Conservation (phyloP, 2,329 filamentous ascomycete genomes). For the Trichoderma cornu-damae region DNA sequence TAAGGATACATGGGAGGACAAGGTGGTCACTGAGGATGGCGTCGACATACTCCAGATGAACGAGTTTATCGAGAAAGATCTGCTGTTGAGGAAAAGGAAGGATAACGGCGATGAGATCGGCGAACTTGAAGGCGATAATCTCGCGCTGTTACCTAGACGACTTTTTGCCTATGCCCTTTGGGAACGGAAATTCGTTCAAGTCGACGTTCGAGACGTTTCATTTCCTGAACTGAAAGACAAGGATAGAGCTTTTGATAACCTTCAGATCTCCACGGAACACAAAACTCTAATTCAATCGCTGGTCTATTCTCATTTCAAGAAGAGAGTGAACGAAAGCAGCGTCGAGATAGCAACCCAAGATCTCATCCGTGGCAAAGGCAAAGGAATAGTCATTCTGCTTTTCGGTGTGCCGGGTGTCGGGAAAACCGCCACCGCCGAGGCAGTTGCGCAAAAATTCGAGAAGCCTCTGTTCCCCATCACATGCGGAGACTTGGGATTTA, state of each 20-base stretch:
- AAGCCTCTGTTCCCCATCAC: conserved; percentile 29
- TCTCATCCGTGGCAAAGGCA: conserved; percentile 38
- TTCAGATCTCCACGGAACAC: conserved; percentile 6
- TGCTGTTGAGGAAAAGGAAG: not conserved
- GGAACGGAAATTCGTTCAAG: conserved; percentile 36
- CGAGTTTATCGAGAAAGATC: not conserved
- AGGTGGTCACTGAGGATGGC: not conserved
- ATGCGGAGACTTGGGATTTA: conserved; percentile 26
- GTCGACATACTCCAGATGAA: conserved; percentile 12
- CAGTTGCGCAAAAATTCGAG: conserved; percentile 23
- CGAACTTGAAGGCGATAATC: conserved; percentile 27
- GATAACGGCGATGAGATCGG: conserved; percentile 8
- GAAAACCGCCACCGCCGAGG: conserved; percentile 30
- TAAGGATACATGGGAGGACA: conserved; percentile 12
- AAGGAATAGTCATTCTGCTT: conserved; percentile 30
- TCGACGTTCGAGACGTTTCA: conserved; percentile 36
- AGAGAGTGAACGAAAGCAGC: conserved; percentile 6
- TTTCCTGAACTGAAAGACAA: conserved; percentile 36
- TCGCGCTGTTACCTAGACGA: conserved; percentile 37
- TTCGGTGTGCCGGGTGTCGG: conserved; percentile 33
- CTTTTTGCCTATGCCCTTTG: conserved; percentile 40
- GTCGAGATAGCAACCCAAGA: conserved; percentile 29
- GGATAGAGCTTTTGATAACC: conserved; percentile 23
- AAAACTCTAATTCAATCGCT: conserved; percentile 14
- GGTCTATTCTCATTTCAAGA: conserved; percentile 15